Conservation (phyloP, 2,329 filamentous ascomycete species). For the Fusarium beomiforme region DNA sequence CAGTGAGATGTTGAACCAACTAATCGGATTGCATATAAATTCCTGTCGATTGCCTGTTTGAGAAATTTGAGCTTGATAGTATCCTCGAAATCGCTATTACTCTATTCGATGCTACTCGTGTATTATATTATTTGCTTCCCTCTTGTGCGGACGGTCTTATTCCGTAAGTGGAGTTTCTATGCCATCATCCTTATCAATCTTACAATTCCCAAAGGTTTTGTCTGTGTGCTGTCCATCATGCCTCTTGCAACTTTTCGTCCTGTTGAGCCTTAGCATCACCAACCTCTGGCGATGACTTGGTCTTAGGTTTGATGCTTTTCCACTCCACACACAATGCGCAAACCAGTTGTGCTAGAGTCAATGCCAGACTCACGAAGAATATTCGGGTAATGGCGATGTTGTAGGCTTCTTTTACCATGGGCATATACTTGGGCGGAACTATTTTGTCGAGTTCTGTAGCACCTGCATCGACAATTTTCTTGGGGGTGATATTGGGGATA, state of each 20-base stretch:
- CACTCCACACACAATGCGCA: conserved; percentile 71
- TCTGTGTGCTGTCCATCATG: conserved; percentile 12
- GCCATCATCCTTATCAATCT: background rate
- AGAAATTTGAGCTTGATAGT: background rate
- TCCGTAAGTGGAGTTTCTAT: background rate
- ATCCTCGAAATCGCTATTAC: background rate
- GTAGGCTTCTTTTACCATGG: conserved; percentile 69
- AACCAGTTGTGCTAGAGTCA: conserved; percentile 65
- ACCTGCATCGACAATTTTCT: conserved; percentile 57
- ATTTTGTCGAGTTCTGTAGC: conserved; percentile 68
- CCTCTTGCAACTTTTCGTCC: conserved; percentile 18
- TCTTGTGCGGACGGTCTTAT: background rate
- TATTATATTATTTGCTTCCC: background rate
- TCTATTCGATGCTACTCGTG: background rate
- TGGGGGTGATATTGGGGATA: conserved; percentile 56
- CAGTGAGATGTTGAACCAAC: background rate
- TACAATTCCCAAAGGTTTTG: background rate
- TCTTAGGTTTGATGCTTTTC: conserved; percentile 70
- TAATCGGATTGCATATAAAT: conserved; percentile 6
- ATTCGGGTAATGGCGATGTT: conserved; percentile 70
- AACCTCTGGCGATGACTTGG: conserved; percentile 17
- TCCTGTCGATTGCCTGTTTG: background rate
- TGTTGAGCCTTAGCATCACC: background rate
- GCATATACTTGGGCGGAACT: conserved; percentile 61
- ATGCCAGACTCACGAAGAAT: conserved; percentile 69